A percentile compares a stretch with the other conserved stretches of the same genome.
These are phyloP conservation scores for Fomitopsis betulina DNA, from an alignment of 1,284 basidiomycete species.

Conservation along the genomic window DNA sequence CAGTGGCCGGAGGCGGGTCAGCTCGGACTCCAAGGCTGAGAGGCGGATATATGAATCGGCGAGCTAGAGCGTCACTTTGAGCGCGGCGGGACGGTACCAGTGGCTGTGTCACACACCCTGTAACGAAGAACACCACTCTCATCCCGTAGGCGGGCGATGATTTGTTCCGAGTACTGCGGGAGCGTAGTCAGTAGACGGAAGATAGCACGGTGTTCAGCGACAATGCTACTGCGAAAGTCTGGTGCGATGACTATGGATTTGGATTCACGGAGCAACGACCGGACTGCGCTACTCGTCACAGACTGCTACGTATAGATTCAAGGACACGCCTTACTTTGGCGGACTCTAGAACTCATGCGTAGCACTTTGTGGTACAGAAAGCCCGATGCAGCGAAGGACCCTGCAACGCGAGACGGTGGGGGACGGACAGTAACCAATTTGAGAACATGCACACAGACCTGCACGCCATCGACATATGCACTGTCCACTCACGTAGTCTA, in stretches of 20 bases:
- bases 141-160: constrained; percentile 39
- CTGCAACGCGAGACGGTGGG: neutral
- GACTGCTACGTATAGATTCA: neutral
- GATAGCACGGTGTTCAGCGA: neutral
- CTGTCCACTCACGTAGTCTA: constrained; percentile 38
- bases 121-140: constrained; percentile 54
- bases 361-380: neutral
- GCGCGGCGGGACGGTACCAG: neutral
- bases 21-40: constrained; percentile 44
- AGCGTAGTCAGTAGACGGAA: neutral
- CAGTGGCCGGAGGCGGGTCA: constrained; percentile 49
- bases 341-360: neutral
- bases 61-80: constrained; percentile 31
- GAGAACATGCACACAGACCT: constrained; percentile 4
- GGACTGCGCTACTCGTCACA: neutral
- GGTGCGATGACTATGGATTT: too few species aligned
- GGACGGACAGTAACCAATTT: neutral
- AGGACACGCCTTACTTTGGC: too few species aligned
- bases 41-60: constrained; percentile 40
- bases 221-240: neutral
- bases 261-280: neutral
- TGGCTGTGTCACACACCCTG: constrained; percentile 36
- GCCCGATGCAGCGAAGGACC: neutral
- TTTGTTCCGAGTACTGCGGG: constrained; percentile 48
- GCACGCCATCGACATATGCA: constrained; percentile 2